These are phyloP conservation scores for Microbotryum violaceum DNA, from an alignment of 1,284 basidiomycete genomes.

Conservation along the genomic window DNA sequence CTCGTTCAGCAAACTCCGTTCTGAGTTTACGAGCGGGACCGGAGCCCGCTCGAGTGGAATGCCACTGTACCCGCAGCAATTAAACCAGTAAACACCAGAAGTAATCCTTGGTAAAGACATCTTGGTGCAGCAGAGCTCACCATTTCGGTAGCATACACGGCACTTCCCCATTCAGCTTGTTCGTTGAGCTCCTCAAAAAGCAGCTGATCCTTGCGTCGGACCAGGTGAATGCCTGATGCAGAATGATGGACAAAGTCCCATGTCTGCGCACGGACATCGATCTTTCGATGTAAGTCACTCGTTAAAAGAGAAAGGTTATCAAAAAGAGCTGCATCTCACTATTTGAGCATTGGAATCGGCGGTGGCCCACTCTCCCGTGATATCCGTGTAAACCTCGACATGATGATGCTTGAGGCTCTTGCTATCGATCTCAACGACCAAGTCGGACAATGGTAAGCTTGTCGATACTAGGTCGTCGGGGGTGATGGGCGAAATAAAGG, in stretches of 20 bases:
- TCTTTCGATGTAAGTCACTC: too few relatives aligned
- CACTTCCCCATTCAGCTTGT: slow-evolving; percentile 26
- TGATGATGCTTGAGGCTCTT: slow-evolving; percentile 4
- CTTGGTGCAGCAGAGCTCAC: slow-evolving; percentile 2
- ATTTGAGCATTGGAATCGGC: slow-evolving; percentile 25
- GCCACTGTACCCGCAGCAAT: too few relatives aligned
- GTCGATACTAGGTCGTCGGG: slow-evolving; percentile 27
- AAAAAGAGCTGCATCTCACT: neutral
- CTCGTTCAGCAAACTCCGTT: slow-evolving; percentile 17
- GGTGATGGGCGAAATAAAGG: slow-evolving; percentile 28
- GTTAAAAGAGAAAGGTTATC: neutral
- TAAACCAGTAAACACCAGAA: too few relatives aligned
- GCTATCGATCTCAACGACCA: slow-evolving; percentile 17
- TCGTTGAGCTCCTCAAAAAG: slow-evolving; percentile 23
- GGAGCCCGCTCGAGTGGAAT: neutral
- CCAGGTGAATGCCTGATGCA: slow-evolving; percentile 13
- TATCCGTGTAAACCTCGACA: slow-evolving; percentile 29
- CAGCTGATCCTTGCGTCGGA: slow-evolving; percentile 13
- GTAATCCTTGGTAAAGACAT: too few relatives aligned
- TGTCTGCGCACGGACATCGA: neutral
- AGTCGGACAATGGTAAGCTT: slow-evolving; percentile 29
- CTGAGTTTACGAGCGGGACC: slow-evolving; percentile 14
- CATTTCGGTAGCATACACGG: slow-evolving; percentile 26
- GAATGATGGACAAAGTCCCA: slow-evolving; percentile 22
- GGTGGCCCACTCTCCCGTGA: slow-evolving; percentile 29